phyloP scores from a whole-genome alignment of 768 basidiomycete genomes.

The Pulveroboletus sp. region DNA sequence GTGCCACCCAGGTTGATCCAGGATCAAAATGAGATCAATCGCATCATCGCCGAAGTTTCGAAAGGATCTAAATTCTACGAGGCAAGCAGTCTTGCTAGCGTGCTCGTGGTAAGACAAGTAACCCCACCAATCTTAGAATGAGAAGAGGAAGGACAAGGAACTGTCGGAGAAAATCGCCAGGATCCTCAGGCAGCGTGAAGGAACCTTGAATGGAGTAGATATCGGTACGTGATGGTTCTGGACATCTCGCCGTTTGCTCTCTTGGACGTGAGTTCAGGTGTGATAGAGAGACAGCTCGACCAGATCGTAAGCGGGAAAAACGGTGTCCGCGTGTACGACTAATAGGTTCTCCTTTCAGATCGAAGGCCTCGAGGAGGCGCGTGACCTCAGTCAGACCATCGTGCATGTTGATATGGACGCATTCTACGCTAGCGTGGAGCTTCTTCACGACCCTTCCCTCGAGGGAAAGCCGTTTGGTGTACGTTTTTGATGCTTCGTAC shows the following conservation, averaged over 20 bases:
- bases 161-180: slow-evolving; percentile 70
- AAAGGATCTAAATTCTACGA: slow-evolving; percentile 94
- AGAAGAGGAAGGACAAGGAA: slow-evolving; percentile 85
- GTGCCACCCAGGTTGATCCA: slow-evolving; percentile 50
- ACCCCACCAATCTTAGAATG: slow-evolving; percentile 49
- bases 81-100: slow-evolving; percentile 35
- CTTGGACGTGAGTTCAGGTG: slow-evolving; percentile 33
- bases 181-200: slow-evolving; percentile 62
- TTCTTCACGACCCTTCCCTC: slow-evolving; percentile 58
- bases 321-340: neutral
- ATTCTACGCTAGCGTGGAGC: slow-evolving; percentile 81
- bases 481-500: slow-evolving; percentile 10
- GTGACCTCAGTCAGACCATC: slow-evolving; percentile 79
- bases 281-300: slow-evolving; percentile 64
- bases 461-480: slow-evolving; percentile 74
- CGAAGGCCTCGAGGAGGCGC: slow-evolving; percentile 60
- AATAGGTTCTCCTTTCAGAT: slow-evolving; percentile 35
- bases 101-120: neutral
- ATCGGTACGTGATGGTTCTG: slow-evolving; percentile 40
- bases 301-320: slow-evolving; percentile 50
- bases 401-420: slow-evolving; percentile 98
- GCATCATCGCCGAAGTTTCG: slow-evolving; percentile 83
- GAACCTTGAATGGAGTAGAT: slow-evolving; percentile 50
- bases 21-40: slow-evolving; percentile 82
- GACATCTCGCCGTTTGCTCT: neutral